A percentile compares a stretch with the other conserved stretches of the same genome.
These are phyloP conservation scores for Mycena indigotica DNA, from an alignment of 768 basidiomycete species.

Conservation along the genomic window DNA sequence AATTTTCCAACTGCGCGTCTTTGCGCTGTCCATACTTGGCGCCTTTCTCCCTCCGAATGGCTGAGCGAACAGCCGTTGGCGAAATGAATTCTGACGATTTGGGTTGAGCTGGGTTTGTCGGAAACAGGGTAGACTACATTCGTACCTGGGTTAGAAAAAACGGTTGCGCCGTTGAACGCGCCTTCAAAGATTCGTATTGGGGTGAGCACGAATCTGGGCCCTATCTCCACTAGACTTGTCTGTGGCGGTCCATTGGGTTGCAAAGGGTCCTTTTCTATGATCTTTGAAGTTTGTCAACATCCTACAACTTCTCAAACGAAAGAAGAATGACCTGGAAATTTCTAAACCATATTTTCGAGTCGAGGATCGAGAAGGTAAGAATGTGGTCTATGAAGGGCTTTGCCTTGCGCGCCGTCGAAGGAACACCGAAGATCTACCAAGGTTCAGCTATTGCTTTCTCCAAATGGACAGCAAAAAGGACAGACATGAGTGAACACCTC, in stretches of 20 bases:
- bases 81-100: conserved; percentile 80
- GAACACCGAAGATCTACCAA: conserved; percentile 89
- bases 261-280: conserved; percentile 90
- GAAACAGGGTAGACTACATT: conserved; percentile 3
- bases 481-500: conserved; percentile 92
- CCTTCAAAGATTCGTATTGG: conserved; percentile 99
- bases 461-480: conserved; percentile 16
- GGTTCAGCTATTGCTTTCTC: background rate
- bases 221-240: conserved; percentile 92
- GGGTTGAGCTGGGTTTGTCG: background rate
- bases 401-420: conserved; percentile 82
- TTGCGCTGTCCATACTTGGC: conserved; percentile 83
- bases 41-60: conserved; percentile 70
- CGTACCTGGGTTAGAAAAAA: conserved; percentile 92
- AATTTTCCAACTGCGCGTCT: conserved; percentile 69
- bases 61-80: conserved; percentile 77
- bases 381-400: conserved; percentile 99
- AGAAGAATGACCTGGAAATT: conserved; percentile 83
- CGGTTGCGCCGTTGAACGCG: conserved; percentile 91
- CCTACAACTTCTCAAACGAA: background rate
- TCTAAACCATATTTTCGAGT: conserved; percentile 98
- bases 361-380: conserved; percentile 92
- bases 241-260: conserved; percentile 85
- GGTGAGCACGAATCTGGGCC: conserved; percentile 94
- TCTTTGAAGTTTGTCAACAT: conserved; percentile 49